Evolutionary conservation across 2,329 filamentous ascomycete genomes (phyloP).

Genomic region (Xylaria sp.): DNA sequence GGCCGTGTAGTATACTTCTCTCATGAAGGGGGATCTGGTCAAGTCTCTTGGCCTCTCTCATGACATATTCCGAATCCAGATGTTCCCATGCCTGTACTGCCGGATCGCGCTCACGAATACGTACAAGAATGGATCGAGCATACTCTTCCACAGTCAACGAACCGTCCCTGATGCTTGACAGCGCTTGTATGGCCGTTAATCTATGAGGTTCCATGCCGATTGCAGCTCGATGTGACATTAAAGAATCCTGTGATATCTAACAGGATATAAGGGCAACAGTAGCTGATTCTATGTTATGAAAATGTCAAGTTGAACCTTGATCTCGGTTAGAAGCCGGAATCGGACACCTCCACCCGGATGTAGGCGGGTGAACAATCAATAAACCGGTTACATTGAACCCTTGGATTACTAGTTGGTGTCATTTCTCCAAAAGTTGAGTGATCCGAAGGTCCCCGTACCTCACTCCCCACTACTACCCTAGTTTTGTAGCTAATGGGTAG

Average conservation of each 20-base stretch:
- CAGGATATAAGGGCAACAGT: no score
- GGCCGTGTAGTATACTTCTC: conserved; percentile 62
- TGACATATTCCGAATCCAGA: conserved; percentile 56
- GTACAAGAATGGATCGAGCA: conserved; percentile 56
- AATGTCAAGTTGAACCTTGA: not conserved
- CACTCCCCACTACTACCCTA: not conserved
- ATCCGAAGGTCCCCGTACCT: not conserved
- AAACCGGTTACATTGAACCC: not conserved
- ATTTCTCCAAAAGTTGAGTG: not conserved
- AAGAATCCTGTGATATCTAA: not conserved
- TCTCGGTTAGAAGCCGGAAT: conserved; percentile 5
- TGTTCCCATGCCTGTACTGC: conserved; percentile 59
- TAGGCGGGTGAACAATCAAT: not conserved
- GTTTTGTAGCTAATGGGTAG: not conserved
- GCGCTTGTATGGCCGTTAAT: conserved; percentile 57
- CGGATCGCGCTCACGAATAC: conserved; percentile 55
- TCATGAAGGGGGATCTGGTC: conserved; percentile 57
- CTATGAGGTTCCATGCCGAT: conserved; percentile 48
- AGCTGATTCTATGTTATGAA: not conserved
- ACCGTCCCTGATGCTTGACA: conserved; percentile 52
- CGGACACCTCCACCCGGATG: conserved; percentile 26
- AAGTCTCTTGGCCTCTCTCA: conserved; percentile 58
- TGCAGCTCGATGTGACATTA: not conserved
- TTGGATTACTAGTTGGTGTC: not conserved
- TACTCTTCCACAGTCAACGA: conserved; percentile 60